Conservation (phyloP, 2,329 filamentous ascomycete genomes). For the Pseudogymnoascus sp. region DNA sequence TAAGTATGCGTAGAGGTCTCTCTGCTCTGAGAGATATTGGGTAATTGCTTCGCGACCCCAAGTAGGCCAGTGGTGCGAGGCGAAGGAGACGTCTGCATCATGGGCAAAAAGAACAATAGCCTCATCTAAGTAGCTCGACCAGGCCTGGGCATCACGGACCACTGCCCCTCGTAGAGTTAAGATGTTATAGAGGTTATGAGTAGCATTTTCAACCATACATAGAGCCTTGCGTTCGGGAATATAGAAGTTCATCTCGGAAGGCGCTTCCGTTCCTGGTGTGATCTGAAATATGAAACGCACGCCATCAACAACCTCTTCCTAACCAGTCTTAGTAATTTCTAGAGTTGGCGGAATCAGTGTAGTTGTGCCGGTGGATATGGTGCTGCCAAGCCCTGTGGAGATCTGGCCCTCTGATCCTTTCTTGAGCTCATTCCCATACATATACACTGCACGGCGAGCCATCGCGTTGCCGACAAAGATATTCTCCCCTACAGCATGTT, state of each 20-base stretch:
- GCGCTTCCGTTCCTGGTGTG: slow-evolving; percentile 38
- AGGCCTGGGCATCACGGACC: slow-evolving; percentile 37
- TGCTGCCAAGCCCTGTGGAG: slow-evolving; percentile 34
- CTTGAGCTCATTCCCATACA: slow-evolving; percentile 35
- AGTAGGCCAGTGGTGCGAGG: slow-evolving; percentile 39
- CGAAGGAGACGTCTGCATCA: slow-evolving; percentile 33
- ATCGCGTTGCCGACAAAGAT: slow-evolving; percentile 36
- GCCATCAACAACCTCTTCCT: slow-evolving; percentile 31
- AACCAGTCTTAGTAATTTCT: slow-evolving; percentile 30
- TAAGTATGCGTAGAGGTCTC: slow-evolving; percentile 37
- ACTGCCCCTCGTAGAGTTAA: slow-evolving; percentile 37
- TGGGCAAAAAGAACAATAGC: slow-evolving; percentile 32
- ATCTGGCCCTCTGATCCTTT: slow-evolving; percentile 32
- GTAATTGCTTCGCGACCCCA: slow-evolving; percentile 31
- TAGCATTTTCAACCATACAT: slow-evolving; percentile 36
- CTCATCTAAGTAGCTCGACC: slow-evolving; percentile 36
- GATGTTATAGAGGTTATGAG: slow-evolving; percentile 39
- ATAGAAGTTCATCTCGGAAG: slow-evolving; percentile 38
- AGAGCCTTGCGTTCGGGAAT: slow-evolving; percentile 36
- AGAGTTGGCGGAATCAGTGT: slow-evolving; percentile 33
- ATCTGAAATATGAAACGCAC: slow-evolving; percentile 37
- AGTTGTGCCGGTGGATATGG: slow-evolving; percentile 27
- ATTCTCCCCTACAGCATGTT: slow-evolving; percentile 36
- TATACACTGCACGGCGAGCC: slow-evolving; percentile 34
- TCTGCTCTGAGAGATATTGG: slow-evolving; percentile 30